Evolutionary conservation across 495 filamentous ascomycete genomes (phyloP), one percentile per base, ranked within the genome.

Genomic region (Parachaetomium inaequale): DNA sequence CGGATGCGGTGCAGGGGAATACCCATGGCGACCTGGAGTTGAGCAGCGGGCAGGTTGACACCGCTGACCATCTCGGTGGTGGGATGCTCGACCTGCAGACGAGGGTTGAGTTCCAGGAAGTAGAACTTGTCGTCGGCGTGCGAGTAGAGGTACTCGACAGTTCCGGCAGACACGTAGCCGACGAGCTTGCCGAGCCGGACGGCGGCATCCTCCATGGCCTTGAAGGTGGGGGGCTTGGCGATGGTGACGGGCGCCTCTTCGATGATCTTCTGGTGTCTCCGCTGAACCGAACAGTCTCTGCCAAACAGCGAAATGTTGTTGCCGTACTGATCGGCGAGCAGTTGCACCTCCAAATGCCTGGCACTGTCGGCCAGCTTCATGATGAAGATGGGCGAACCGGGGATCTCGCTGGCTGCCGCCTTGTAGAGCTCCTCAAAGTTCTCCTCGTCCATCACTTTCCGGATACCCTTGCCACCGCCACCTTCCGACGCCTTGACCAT

Each of bases 401-500:
- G 94, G 66, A 99, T 96, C 81, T 99, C 94, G 75, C 87, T 94
- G 2, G 93, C 92, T 31, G 95, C 94, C 31, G 94, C 95, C 68
- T 93, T 92, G 81, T 98, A 99, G 49, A 97, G 79, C 64, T 78
- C 76, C 63, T 84, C 79, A 71, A 99, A 99, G 45, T 88, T 84
- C 56, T 93, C 90, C 71, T 96, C 92, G 29, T 76, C 82, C 55
- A 96, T 85, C 60, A 93, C 95, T 79, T 97, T 98, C 68, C 94
- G 90, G 73, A 99, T 99, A 85, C 94, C 94, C 82, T 99, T 99
- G 72, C 94, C 94, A 78, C 94, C 94, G 78, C 94, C 94, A 80
- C 94, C 94, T 81, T 99, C 94, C n/a, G 94, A 98, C 21, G 94
- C 94, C 80, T 99, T 99, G 70, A 99, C 88, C 94, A 99, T 99